These are phyloP conservation scores for Euphorbia lathyris DNA, from an alignment of 345 rosid species.

Conservation along the genomic window DNA sequence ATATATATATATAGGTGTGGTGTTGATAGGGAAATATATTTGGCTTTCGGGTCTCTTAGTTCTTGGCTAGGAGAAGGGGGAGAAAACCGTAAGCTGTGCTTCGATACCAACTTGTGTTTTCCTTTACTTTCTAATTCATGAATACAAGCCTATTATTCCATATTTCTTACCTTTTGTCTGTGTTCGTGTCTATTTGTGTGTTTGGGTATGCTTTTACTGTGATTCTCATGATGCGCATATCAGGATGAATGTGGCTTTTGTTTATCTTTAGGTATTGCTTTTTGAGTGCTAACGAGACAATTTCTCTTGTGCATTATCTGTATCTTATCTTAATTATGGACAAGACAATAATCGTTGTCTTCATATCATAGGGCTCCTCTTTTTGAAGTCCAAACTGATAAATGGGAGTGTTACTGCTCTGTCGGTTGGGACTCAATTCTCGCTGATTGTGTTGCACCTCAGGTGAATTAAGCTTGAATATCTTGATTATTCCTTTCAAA, in stretches of 20 bases:
- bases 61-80: too few relatives aligned
- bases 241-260: neutral
- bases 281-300: neutral
- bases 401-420: constrained; percentile 91
- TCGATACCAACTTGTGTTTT: too few relatives aligned
- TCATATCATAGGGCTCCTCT: constrained; percentile 74
- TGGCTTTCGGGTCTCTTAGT: neutral
- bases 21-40: neutral
- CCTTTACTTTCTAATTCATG: too few relatives aligned
- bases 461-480: constrained; percentile 42
- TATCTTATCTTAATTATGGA: constrained; percentile 6
- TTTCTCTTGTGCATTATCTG: neutral
- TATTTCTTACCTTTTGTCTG: too few relatives aligned
- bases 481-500: neutral
- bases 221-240: neutral
- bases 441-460: constrained; percentile 91
- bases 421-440: constrained; percentile 78
- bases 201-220: neutral
- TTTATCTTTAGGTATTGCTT: neutral
- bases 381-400: constrained; percentile 78
- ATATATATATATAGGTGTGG: neutral
- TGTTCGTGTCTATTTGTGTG: neutral
- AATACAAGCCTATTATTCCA: too few relatives aligned
- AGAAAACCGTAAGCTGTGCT: neutral
- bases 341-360: constrained; percentile 7